Evolutionary conservation across 495 filamentous ascomycete genomes (phyloP), one percentile per base, ranked within the genome.

Genomic region (Cercophora samala): DNA sequence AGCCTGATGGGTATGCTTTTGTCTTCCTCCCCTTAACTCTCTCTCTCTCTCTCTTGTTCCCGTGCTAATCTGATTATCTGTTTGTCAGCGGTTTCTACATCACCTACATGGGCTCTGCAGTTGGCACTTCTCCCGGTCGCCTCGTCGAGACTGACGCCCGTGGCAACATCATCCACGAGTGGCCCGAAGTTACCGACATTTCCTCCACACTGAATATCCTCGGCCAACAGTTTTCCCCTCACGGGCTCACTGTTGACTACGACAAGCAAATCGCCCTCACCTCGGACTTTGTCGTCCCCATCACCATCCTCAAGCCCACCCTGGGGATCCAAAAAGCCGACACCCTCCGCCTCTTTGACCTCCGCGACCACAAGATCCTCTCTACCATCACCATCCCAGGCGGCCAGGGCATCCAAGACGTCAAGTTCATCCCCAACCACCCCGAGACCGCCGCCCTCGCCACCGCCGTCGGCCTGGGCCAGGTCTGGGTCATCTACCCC

Each of bases 401-500:
- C 63, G 84, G 86, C 17, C 80, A 80, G 52, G 86, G 86, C 58
- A 88, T 88, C 65, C 85, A 89, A 76, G 86, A 89, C 69, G 85
- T 88, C 73, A 88, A 88, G 72, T 87, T 86, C 75, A 89, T 88
- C 69, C 87, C 86, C 3, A 84, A 84, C 9, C 86, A 89, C 76
- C 66, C 76, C 2, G 86, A 89, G 64, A 75, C 76, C 22, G 86
- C 86, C 24, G 86, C 86, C 26, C 77, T 89, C 22, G 87, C 86
- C 15, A 87, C 86, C 9, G 86, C 87, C 6, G 87, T 88, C 23
- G 82, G 85, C 54, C 82, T 86, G 5, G 87, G 85, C 51, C 83
- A 88, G 32, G 83, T 88, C 58, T 88, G 86, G 86, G 85, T 88
- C 71, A 86, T 89, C 76, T 88, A 88, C 70, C 87, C 87, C 18